phyloP scores from a whole-genome alignment of 306 rosid species.

The Mucuna pruriens region DNA sequence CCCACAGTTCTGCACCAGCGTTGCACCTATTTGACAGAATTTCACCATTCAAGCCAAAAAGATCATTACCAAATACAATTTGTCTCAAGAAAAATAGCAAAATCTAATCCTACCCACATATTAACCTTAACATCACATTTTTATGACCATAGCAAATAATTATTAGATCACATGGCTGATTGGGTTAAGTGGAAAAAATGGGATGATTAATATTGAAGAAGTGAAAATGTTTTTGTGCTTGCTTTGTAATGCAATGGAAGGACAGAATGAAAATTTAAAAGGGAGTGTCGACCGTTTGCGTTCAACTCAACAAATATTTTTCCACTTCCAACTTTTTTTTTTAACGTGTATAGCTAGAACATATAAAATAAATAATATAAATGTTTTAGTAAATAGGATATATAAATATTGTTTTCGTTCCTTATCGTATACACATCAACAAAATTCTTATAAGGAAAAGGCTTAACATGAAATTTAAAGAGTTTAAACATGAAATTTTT shows the following conservation, averaged over 20 bases:
- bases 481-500: not conserved
- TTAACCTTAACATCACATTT: not conserved
- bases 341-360: no score
- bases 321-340: not conserved
- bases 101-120: not conserved
- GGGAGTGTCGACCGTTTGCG: not conserved
- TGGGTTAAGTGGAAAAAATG: not conserved
- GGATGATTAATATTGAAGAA: not conserved
- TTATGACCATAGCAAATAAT: not conserved
- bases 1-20: conserved; percentile 21
- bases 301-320: not conserved
- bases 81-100: not conserved
- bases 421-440: not conserved
- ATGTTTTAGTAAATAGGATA: no score
- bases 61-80: not conserved
- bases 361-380: no score
- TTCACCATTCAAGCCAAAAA: not conserved
- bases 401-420: not conserved
- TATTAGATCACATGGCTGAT: not conserved
- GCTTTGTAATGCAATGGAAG: not conserved
- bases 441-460: not conserved
- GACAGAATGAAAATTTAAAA: not conserved
- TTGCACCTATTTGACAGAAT: conserved; percentile 21
- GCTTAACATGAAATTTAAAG: not conserved
- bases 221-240: not conserved